Base-by-base conservation (phyloP, 2,329 filamentous ascomycete genomes). In the Colletotrichum tabaci region DNA sequence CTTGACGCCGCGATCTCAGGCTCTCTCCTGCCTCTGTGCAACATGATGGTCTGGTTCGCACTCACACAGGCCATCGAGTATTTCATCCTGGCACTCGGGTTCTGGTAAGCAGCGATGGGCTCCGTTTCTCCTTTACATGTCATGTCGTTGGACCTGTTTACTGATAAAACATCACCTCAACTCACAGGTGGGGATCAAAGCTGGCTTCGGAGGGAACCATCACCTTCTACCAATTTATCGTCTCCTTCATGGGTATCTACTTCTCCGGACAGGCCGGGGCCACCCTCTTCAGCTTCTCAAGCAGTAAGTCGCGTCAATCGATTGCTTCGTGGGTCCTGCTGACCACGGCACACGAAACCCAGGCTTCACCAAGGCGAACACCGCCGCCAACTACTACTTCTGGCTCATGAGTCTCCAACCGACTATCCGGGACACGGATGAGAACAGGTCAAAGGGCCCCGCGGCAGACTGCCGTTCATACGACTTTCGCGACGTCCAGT, bases 321-420 rank as follows among this genome's bases (percentile, higher is more conserved):
- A 10, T 30, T 5, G 6, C 15, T 38, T 6, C 9, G 9, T 30
- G 13, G 4, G 13, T n/a, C 26, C 4, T 38, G 4, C 42, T 61
- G 21, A 38, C 44, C n/a, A 16, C 4, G 1, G 13, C 12, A 4
- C 18, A 30, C 30, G 0, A 30, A 35, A 18, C 35, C 2, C 16
- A 79, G 50, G 82, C 65, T 80, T 87, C 61, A 84, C 83, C 49
- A 83, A 82, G 70, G 83, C 79, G 0, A 78, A 77, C n/a, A 60
- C 74, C 7, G 81, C 81, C 6, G 82, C 80, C 23, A 83, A 83
- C 71, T 81, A 83, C 72, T 81, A 82, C 74, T 69, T 82, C 72
- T 80, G 79, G 79, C 76, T 83, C 42, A 70, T 73, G 15, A 70
- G 70, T 42, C 56, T 80, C 35, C 62, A 79, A 60, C 66, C 60